These are phyloP conservation scores for Coniochaeta prunicola DNA, from an alignment of 2,329 filamentous ascomycete species.

Conservation along the genomic window DNA sequence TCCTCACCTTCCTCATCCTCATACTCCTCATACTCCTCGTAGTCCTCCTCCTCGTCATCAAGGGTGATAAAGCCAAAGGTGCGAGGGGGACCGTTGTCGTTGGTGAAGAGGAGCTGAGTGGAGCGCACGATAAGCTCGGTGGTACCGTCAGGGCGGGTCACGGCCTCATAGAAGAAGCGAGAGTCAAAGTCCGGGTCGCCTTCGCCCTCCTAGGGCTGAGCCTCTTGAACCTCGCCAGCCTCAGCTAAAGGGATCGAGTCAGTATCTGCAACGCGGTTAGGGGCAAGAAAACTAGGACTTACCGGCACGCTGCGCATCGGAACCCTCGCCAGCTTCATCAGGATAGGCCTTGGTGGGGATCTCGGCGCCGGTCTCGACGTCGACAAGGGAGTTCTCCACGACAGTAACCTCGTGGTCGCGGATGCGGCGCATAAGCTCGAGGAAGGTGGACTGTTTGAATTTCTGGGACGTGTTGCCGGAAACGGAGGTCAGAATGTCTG, in stretches of 20 bases:
- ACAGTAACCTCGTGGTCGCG: slow-evolving; percentile 66
- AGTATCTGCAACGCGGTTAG: background rate
- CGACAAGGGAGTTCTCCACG: slow-evolving; percentile 43
- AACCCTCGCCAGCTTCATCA: background rate
- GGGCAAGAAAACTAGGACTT: background rate
- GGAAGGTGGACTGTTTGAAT: slow-evolving; percentile 71
- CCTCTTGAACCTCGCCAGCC: background rate
- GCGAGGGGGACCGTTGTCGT: background rate
- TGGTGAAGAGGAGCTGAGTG: background rate
- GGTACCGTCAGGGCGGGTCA: background rate
- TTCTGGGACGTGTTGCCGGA: slow-evolving; percentile 62
- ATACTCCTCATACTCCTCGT: background rate
- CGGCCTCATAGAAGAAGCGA: background rate
- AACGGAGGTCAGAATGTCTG: slow-evolving; percentile 61
- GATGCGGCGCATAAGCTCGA: slow-evolving; percentile 69
- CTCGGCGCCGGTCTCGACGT: slow-evolving; percentile 16
- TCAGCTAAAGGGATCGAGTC: background rate
- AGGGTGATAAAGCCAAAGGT: background rate
- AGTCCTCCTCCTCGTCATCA: background rate
- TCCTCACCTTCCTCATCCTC: background rate
- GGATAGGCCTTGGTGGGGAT: background rate
- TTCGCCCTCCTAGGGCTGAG: background rate
- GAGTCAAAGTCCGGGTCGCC: background rate
- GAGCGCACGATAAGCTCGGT: background rate
- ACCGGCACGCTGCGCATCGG: background rate